A percentile compares a stretch with the other conserved stretches of the same genome.
Evolutionary conservation across 352 stramenopile species (phyloP).

Genomic region (Phytophthora ohioensis): DNA sequence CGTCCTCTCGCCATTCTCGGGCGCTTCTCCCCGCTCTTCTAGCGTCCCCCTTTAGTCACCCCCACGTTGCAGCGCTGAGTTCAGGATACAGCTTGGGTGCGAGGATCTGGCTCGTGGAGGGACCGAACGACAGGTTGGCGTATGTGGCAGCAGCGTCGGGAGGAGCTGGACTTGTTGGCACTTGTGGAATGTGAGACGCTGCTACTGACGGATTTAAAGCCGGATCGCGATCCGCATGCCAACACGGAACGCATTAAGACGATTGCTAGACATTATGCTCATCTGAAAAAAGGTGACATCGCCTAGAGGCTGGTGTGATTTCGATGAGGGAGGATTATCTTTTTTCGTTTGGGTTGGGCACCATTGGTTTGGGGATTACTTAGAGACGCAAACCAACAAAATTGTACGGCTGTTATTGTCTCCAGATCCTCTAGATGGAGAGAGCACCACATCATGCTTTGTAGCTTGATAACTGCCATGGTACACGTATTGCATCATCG

Average conservation of each 20-base stretch:
- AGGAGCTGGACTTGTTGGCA: conserved; percentile 75
- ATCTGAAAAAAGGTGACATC: too few species aligned
- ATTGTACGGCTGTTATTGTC: too few species aligned
- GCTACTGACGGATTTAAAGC: conserved; percentile 82
- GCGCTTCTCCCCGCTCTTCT: background rate
- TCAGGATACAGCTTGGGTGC: conserved; percentile 78
- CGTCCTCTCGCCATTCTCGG: background rate
- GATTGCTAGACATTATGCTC: too few species aligned
- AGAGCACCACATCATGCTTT: too few species aligned
- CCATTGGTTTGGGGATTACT: too few species aligned
- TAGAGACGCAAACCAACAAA: too few species aligned
- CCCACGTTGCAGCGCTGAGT: conserved; percentile 68
- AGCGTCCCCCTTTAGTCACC: conserved; percentile 1
- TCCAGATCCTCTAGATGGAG: too few species aligned
- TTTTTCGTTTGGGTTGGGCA: too few species aligned
- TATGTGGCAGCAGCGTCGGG: conserved; percentile 82
- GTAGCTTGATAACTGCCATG: too few species aligned
- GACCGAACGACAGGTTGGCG: conserved; percentile 69
- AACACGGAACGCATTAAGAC: conserved; percentile 65
- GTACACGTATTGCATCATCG: too few species aligned
- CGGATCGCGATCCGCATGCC: conserved; percentile 71
- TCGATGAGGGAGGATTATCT: too few species aligned
- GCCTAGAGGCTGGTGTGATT: too few species aligned
- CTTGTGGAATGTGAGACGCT: conserved; percentile 84
- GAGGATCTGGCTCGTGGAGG: conserved; percentile 77